phyloP scores from a whole-genome alignment of 345 rosid genomes.

The Orychophragmus violaceus region DNA sequence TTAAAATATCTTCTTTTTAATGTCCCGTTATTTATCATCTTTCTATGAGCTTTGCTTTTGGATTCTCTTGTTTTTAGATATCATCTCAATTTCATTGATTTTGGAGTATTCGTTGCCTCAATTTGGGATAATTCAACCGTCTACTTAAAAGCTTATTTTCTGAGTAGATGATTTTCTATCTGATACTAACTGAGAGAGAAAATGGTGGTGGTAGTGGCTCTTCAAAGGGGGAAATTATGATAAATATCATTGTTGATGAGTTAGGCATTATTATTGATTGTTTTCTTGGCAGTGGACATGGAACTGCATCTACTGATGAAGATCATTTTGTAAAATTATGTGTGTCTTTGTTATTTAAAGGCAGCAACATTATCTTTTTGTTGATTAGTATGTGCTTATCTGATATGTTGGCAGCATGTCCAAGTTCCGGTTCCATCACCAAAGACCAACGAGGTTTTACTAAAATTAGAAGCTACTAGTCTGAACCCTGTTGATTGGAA shows the following conservation, averaged over 20 bases:
- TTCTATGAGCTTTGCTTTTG: too few species aligned
- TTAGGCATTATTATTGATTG: too few species aligned
- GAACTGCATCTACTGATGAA: background rate
- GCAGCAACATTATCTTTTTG: background rate
- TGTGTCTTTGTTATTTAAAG: background rate
- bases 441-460: slow-evolving; percentile 45
- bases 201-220: background rate
- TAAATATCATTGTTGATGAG: background rate
- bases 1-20: background rate
- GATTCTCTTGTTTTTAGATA: background rate
- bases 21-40: too few species aligned
- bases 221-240: background rate
- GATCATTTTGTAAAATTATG: background rate
- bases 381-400: background rate
- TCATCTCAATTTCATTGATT: background rate
- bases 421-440: slow-evolving; percentile 50
- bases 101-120: background rate
- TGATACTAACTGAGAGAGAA: too few species aligned
- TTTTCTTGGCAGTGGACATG: background rate
- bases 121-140: too few species aligned
- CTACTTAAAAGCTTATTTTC: background rate
- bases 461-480: slow-evolving; percentile 56
- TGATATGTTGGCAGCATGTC: slow-evolving; percentile 44
- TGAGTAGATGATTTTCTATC: too few species aligned
- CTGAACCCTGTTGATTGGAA: slow-evolving; percentile 73